phyloP scores from a whole-genome alignment of 495 filamentous ascomycete genomes.

The Penicillium fimorum region DNA sequence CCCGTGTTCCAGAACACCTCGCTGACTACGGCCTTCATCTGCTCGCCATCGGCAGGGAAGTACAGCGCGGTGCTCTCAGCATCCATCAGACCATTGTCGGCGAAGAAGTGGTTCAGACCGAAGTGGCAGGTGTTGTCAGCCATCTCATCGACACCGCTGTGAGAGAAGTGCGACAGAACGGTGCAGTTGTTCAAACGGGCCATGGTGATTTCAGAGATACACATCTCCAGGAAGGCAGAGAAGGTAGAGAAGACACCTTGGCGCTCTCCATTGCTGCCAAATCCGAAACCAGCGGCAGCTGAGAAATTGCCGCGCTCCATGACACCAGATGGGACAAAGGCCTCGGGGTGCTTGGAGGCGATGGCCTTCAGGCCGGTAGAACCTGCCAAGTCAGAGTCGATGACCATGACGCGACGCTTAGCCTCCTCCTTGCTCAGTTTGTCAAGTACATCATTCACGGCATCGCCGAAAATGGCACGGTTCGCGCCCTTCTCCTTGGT shows the following conservation, averaged over 20 bases:
- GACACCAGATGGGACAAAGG: constrained; percentile 37
- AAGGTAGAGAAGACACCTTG: constrained; percentile 45
- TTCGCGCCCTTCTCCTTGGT: constrained; percentile 38
- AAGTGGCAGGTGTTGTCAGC: constrained; percentile 47
- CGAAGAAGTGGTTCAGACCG: constrained; percentile 44
- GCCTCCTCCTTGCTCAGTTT: constrained; percentile 40
- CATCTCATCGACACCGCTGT: constrained; percentile 44
- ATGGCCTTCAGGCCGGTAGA: constrained; percentile 43
- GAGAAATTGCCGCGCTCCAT: constrained; percentile 46
- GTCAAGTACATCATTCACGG: constrained; percentile 39
- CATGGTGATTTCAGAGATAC: constrained; percentile 44
- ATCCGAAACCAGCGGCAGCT: constrained; percentile 41
- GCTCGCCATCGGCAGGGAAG: constrained; percentile 44
- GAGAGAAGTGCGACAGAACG: constrained; percentile 41
- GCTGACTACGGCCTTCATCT: constrained; percentile 43
- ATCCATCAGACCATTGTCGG: constrained; percentile 42
- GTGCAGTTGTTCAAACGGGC: constrained; percentile 41
- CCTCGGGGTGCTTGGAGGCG: constrained; percentile 33
- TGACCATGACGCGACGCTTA: constrained; percentile 41
- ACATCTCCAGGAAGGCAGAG: constrained; percentile 44
- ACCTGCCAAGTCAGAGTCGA: constrained; percentile 42
- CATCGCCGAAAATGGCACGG: constrained; percentile 40
- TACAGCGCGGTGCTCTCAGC: constrained; percentile 32
- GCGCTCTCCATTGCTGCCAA: constrained; percentile 38
- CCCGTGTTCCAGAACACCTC: constrained; percentile 39